These are phyloP conservation scores for Fusarium dlaminii DNA, from an alignment of 2,329 filamentous ascomycete species.

Conservation along the genomic window DNA sequence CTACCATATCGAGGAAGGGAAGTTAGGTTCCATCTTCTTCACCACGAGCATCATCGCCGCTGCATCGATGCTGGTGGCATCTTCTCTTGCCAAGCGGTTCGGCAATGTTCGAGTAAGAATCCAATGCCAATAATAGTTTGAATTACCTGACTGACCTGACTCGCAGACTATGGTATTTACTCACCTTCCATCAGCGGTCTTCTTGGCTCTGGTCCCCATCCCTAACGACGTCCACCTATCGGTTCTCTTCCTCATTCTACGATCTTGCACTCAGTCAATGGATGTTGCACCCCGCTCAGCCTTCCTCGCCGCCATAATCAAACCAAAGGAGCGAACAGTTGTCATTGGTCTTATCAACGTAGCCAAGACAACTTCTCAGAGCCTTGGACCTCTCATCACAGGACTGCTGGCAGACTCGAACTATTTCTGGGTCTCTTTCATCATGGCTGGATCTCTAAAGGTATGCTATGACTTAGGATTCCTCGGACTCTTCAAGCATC, in stretches of 20 bases:
- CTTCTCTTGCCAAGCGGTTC: slow-evolving; percentile 63
- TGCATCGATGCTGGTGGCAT: slow-evolving; percentile 61
- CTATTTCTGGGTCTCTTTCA: slow-evolving; percentile 70
- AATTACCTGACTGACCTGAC: background rate
- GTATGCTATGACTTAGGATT: slow-evolving; percentile 68
- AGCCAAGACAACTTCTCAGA: slow-evolving; percentile 72
- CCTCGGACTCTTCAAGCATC: slow-evolving; percentile 49
- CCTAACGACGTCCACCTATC: slow-evolving; percentile 63
- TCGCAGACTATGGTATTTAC: slow-evolving; percentile 77
- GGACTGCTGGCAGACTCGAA: slow-evolving; percentile 67
- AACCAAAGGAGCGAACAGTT: slow-evolving; percentile 72
- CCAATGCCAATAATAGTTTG: fast-evolving
- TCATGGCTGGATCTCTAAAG: slow-evolving; percentile 71
- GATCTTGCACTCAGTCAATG: slow-evolving; percentile 73
- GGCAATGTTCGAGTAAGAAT: slow-evolving; percentile 70
- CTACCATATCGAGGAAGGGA: slow-evolving; percentile 58
- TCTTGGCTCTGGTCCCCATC: slow-evolving; percentile 69
- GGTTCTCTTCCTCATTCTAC: slow-evolving; percentile 68
- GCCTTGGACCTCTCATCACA: slow-evolving; percentile 69
- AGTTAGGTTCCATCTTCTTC: slow-evolving; percentile 65
- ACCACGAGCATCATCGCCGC: slow-evolving; percentile 62
- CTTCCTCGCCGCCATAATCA: slow-evolving; percentile 73
- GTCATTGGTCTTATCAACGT: slow-evolving; percentile 77
- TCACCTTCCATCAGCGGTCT: slow-evolving; percentile 74
- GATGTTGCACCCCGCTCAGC: slow-evolving; percentile 75